Evolutionary conservation across 306 rosid species (phyloP), one percentile per base, ranked within the genome.

Genomic region (Alnus rubra): DNA sequence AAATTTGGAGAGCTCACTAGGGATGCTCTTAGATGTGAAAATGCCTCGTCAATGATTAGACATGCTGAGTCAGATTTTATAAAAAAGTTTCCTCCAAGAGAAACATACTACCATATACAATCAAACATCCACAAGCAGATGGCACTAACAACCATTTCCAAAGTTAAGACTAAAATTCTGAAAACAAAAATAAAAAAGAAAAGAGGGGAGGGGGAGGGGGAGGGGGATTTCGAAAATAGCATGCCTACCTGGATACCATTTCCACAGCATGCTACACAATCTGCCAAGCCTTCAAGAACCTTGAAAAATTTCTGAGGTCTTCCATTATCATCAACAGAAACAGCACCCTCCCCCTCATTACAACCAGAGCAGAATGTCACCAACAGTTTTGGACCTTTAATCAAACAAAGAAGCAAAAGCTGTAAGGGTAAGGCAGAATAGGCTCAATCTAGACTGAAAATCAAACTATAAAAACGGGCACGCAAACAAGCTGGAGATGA

Each of bases 341-440:
- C 79, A 69, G 55, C 37, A 76, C 39, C 52, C 59, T 68, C 90
- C 78, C 78, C 87, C 83, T 82, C 91, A 59, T 83, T 80, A 80
- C 91, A 88, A 75, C 90, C 88, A 75, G 82, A 68, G 83, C 90
- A 92, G 86, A 94, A 92, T 10, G 76, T 63, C 16, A 51, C 89
- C 90, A 94, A 82, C 60, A 89, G 76, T 73, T 90, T 88, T 75
- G 98, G 97, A 90, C 97, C 98, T 94, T 82, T 55, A 92, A 58
- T 56, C 53, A 13, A 80, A 67, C 49, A 81, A 74, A 76, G 45
- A 87, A 78, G 69, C 71, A 69, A 70, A 81, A 77, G 73, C 64
- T 71, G 69, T 56, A 75, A 19, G 69, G 70, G 28, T 33, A 68
- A 64, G 59, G 52, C 31, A 64, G 4, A 16, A 65, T 23, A 28